Evolutionary conservation across 2,329 filamentous ascomycete species (phyloP).

Genomic region (Trichophyton rubrum): DNA sequence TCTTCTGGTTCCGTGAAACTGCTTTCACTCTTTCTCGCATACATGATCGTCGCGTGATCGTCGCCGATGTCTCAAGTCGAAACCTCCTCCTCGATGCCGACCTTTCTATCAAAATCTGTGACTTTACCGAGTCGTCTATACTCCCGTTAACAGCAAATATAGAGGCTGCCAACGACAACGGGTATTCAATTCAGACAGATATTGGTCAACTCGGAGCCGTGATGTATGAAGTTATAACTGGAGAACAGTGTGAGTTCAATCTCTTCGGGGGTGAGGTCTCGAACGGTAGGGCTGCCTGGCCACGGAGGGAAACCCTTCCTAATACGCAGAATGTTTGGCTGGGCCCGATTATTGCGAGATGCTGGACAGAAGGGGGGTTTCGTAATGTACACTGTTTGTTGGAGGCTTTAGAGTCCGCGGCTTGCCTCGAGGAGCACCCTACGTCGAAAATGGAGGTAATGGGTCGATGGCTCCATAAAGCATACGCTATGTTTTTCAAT

Average conservation of each 20-base stretch:
- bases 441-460: not conserved
- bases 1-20: constrained; percentile 15
- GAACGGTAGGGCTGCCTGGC: too few species aligned
- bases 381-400: not conserved
- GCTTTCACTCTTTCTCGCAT: constrained; percentile 1
- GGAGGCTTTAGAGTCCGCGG: constrained; percentile 2
- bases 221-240: constrained; percentile 21
- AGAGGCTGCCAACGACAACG: constrained; percentile 18
- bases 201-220: constrained; percentile 22
- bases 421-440: not conserved
- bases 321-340: constrained; percentile 19
- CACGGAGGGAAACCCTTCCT: constrained; percentile 16
- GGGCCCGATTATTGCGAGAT: constrained; percentile 18
- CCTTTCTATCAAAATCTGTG: not conserved
- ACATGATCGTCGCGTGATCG: not conserved
- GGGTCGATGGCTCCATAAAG: too few species aligned
- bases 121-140: not conserved
- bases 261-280: too few species aligned
- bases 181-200: constrained; percentile 20
- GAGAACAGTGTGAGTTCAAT: constrained; percentile 17
- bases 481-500: too few species aligned
- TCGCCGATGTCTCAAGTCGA: constrained; percentile 7
- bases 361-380: constrained; percentile 13
- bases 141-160: constrained; percentile 15
- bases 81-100: constrained; percentile 21